Conservation (phyloP, 2,329 filamentous ascomycete species). For the Alternaria burnsii region DNA sequence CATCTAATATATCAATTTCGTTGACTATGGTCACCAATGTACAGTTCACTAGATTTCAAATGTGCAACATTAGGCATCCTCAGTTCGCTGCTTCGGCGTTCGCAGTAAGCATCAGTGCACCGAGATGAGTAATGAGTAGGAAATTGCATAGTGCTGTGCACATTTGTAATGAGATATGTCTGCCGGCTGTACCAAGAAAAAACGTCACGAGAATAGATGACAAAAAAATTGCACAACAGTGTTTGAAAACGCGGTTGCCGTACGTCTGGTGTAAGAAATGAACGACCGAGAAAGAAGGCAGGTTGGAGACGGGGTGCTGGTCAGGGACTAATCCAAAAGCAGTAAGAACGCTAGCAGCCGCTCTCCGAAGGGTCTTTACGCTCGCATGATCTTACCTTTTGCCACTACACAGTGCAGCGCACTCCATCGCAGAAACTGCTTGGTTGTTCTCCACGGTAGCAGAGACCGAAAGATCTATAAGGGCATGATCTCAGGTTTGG, state of each 20-base stretch:
- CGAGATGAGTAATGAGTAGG: slow-evolving; percentile 21
- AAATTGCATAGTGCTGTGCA: slow-evolving; percentile 19
- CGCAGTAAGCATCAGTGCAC: slow-evolving; percentile 6
- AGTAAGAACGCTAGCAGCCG: neutral
- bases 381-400: neutral
- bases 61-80: slow-evolving; percentile 1
- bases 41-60: neutral
- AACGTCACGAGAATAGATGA: neutral
- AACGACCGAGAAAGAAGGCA: neutral
- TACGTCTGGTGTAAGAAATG: neutral
- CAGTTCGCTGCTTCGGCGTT: slow-evolving; percentile 1
- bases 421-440: neutral
- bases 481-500: slow-evolving; percentile 21
- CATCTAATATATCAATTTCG: neutral
- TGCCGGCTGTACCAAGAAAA: neutral
- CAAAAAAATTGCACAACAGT: too few species aligned
- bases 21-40: neutral
- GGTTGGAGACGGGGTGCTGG: neutral
- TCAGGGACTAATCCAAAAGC: neutral
- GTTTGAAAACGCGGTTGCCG: neutral
- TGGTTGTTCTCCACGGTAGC: too few species aligned
- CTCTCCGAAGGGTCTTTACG: neutral
- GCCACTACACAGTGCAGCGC: neutral
- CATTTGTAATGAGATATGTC: neutral
- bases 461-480: neutral